Percentiles rank a stretch among this genome's conserved stretches.
Evolutionary conservation across 805 yeast species (phyloP).

Genomic region (Wickerhamomyces subpelliculosus): DNA sequence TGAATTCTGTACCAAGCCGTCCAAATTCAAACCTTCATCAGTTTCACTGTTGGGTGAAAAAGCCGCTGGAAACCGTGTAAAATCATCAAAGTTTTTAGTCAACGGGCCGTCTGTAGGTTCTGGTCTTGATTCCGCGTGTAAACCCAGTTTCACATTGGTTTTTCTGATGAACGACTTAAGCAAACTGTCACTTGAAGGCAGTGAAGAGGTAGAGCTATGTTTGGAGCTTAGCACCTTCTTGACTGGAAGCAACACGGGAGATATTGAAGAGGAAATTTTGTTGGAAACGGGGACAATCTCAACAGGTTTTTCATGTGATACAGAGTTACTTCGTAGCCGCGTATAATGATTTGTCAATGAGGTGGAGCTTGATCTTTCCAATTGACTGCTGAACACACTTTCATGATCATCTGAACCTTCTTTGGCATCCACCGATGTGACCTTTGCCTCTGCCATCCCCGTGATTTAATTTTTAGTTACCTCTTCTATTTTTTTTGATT

Average conservation of each 20-base stretch:
- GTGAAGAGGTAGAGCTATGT: too few species aligned
- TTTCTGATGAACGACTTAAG: conserved; percentile 10
- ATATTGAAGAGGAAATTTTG: conserved; percentile 2
- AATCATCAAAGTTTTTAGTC: conserved; percentile 14
- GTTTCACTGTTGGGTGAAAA: too few species aligned
- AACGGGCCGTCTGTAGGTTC: conserved; percentile 17
- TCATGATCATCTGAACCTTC: background rate
- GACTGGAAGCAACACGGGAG: conserved; percentile 5
- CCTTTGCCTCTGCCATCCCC: background rate
- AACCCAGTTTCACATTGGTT: conserved; percentile 8
- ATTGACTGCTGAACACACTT: background rate
- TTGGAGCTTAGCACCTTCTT: conserved; percentile 6
- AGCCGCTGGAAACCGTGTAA: conserved; percentile 5
- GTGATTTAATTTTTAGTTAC: background rate
- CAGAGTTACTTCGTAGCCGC: conserved; percentile 8
- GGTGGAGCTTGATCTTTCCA: conserved; percentile 2
- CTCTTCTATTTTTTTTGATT: background rate
- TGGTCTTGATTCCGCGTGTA: conserved; percentile 3
- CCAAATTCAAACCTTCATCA: conserved; percentile 2
- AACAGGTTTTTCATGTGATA: background rate
- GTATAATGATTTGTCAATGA: conserved; percentile 14
- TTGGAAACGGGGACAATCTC: background rate
- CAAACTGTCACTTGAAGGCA: conserved; percentile 1
- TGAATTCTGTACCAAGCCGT: conserved; percentile 3
- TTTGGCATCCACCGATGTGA: too few species aligned